Conservation (phyloP, 768 basidiomycete species). For the Nevesoporus exiguus region DNA sequence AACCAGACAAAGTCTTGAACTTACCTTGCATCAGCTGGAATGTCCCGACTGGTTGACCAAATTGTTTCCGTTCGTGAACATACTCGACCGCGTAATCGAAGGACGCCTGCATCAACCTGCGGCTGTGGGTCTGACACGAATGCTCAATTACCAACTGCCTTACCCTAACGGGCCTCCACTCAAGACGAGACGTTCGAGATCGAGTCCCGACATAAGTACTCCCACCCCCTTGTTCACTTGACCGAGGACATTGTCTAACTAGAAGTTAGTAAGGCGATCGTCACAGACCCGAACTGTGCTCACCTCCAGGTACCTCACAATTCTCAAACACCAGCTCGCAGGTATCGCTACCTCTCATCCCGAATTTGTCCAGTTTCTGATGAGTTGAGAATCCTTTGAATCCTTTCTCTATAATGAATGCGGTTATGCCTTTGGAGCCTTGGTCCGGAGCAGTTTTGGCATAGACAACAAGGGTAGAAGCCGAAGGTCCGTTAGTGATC, state of each 20-base stretch:
- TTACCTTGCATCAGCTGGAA: constrained; percentile 96
- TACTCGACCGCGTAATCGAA: constrained; percentile 88
- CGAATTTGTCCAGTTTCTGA: constrained; percentile 92
- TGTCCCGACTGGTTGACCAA: constrained; percentile 80
- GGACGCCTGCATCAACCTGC: constrained; percentile 87
- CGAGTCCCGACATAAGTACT: constrained; percentile 93
- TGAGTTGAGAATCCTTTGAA: constrained; percentile 86
- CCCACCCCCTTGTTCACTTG: constrained; percentile 72
- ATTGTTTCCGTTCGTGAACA: constrained; percentile 91
- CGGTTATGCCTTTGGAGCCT: constrained; percentile 85
- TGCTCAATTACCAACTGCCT: constrained; percentile 11
- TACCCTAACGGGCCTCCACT: constrained; percentile 91
- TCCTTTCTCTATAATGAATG: constrained; percentile 83
- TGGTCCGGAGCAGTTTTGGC: constrained; percentile 80
- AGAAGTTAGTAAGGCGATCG: not conserved
- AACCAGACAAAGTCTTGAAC: not conserved
- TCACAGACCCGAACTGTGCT: constrained; percentile 8
- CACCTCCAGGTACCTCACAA: constrained; percentile 86
- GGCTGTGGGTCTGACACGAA: constrained; percentile 3
- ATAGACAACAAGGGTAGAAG: constrained; percentile 90
- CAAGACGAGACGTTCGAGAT: constrained; percentile 87
- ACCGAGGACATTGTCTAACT: constrained; percentile 79
- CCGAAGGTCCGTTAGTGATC: constrained; percentile 94
- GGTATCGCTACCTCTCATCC: constrained; percentile 95
- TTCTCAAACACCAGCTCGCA: constrained; percentile 91